Percentiles rank a stretch among this genome's conserved stretches.
phyloP scores from a whole-genome alignment of 495 filamentous ascomycete genomes.

The Aspergillus asperescens region DNA sequence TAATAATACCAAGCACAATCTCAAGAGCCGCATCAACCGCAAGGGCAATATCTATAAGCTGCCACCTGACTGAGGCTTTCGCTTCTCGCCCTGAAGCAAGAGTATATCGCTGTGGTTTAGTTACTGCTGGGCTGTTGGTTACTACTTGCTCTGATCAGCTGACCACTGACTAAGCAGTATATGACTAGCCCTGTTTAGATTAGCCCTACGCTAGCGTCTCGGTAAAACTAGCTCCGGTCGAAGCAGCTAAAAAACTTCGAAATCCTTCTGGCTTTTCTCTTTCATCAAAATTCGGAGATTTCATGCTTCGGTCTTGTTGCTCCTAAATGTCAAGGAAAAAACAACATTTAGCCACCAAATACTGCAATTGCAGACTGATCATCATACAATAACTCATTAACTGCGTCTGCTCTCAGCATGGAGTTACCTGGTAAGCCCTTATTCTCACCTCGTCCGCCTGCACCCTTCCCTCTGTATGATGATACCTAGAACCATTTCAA shows the following conservation, averaged over 20 bases:
- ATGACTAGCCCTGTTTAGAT: neutral
- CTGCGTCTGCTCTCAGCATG: neutral
- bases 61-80: too few species aligned
- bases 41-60: too few species aligned
- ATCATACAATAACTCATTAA: neutral
- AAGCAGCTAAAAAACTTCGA: constrained; percentile 24
- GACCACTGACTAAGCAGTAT: constrained; percentile 2
- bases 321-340: constrained; percentile 4
- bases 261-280: constrained; percentile 11
- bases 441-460: neutral
- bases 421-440: constrained; percentile 12
- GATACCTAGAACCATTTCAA: constrained; percentile 82
- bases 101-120: too few species aligned
- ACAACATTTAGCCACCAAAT: neutral
- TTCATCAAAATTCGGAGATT: constrained; percentile 7
- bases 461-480: constrained; percentile 45
- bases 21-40: too few species aligned
- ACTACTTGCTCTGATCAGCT: constrained; percentile 2
- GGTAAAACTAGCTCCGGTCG: constrained; percentile 22
- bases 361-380: neutral
- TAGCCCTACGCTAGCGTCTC: constrained; percentile 15
- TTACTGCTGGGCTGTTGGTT: too few species aligned
- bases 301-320: neutral
- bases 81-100: too few species aligned
- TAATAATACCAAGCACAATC: too few species aligned